These are phyloP conservation scores for Dactylellina haptotyla DNA, from an alignment of 2,329 filamentous ascomycete genomes.

Conservation along the genomic window DNA sequence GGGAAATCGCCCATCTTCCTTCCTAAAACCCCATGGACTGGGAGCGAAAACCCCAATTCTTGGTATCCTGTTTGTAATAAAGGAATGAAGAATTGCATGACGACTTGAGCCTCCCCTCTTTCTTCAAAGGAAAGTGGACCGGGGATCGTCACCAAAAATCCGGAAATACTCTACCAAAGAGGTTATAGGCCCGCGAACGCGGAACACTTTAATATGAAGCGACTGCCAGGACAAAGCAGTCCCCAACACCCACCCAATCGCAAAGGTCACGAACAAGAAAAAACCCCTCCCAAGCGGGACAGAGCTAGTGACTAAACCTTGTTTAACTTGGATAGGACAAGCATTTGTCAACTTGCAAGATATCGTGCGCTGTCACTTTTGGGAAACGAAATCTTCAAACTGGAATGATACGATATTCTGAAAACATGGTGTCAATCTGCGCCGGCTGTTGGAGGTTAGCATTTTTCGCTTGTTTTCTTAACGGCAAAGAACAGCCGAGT, in stretches of 20 bases:
- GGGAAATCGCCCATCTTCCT: not conserved
- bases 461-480: not conserved
- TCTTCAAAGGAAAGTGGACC: constrained; percentile 2
- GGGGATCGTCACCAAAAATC: constrained; percentile 27
- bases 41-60: not conserved
- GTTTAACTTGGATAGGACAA: not conserved
- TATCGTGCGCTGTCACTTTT: constrained; percentile 1
- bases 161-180: constrained; percentile 37
- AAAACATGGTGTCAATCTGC: constrained; percentile 48
- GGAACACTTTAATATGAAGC: constrained; percentile 22
- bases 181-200: constrained; percentile 31
- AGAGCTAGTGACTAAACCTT: constrained; percentile 12
- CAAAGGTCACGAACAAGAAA: not conserved
- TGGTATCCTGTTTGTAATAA: not conserved
- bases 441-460: constrained; percentile 35
- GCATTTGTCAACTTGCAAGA: constrained; percentile 12
- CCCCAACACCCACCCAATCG: constrained; percentile 14
- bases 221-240: constrained; percentile 6
- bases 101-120: constrained; percentile 15
- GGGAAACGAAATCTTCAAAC: not conserved
- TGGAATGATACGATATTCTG: constrained; percentile 14
- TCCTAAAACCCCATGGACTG: not conserved
- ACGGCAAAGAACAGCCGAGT: constrained; percentile 12
- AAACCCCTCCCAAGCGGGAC: not conserved
- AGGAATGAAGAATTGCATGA: not conserved